phyloP scores from a whole-genome alignment of 164 flowering plant species.

The Echeveria elegans region DNA sequence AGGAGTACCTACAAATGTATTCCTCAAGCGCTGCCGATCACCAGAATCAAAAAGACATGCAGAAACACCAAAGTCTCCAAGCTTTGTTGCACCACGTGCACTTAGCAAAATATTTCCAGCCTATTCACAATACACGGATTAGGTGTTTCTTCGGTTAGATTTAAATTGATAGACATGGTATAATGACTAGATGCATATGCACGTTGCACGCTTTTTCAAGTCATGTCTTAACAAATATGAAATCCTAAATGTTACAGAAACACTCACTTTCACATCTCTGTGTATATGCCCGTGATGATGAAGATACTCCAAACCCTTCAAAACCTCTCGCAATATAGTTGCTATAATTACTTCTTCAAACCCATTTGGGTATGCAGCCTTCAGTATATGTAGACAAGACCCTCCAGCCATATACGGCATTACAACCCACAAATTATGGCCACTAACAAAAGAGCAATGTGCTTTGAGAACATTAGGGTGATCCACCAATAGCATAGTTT shows the following conservation, averaged over 20 bases:
- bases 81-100: constrained; percentile 60
- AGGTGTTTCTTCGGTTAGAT: not conserved
- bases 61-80: constrained; percentile 97
- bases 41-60: constrained; percentile 97
- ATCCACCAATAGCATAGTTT: constrained; percentile 80
- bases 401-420: constrained; percentile 96
- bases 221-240: not conserved
- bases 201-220: not conserved
- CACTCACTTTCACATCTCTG: constrained; percentile 85
- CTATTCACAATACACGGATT: constrained; percentile 22
- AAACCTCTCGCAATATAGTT: constrained; percentile 67
- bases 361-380: constrained; percentile 82
- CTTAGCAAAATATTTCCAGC: constrained; percentile 86
- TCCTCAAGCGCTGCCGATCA: constrained; percentile 77
- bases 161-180: not conserved
- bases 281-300: constrained; percentile 95
- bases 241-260: not conserved
- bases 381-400: constrained; percentile 87
- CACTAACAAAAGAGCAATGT: constrained; percentile 82
- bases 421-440: constrained; percentile 81
- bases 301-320: constrained; percentile 89
- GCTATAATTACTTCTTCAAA: constrained; percentile 90
- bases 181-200: not conserved
- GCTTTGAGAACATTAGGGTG: constrained; percentile 92
- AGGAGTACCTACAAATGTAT: constrained; percentile 97